Evolutionary conservation across 2,329 filamentous ascomycete genomes (phyloP).

Genomic region (Pyrenophora tritici-repentis): DNA sequence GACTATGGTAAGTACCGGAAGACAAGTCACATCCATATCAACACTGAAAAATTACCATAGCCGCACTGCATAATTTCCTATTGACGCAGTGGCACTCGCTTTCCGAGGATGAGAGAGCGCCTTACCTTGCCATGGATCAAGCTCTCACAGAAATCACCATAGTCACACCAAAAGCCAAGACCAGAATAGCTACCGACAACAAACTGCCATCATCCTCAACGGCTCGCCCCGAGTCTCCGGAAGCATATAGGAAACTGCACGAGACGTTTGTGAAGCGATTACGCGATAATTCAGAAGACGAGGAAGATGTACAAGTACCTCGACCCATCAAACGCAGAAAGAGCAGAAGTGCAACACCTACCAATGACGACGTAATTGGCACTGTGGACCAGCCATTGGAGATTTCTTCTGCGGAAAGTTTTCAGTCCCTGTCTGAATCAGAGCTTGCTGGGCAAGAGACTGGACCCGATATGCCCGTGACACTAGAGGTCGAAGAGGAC

Average conservation of each 20-base stretch:
- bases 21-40: not conserved
- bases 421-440: slow-evolving; percentile 12
- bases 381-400: slow-evolving; percentile 26
- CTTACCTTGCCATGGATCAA: slow-evolving; percentile 21
- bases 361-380: slow-evolving; percentile 1
- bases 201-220: slow-evolving; percentile 30
- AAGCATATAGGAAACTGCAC: slow-evolving; percentile 26
- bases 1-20: slow-evolving; percentile 20
- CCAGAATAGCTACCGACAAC: slow-evolving; percentile 7
- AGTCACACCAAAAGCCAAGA: slow-evolving; percentile 4
- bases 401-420: slow-evolving; percentile 26
- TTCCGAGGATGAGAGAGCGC: slow-evolving; percentile 24
- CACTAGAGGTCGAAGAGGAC: not conserved
- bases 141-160: slow-evolving; percentile 7
- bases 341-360: slow-evolving; percentile 15
- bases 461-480: slow-evolving; percentile 6
- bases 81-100: slow-evolving; percentile 24
- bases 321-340: slow-evolving; percentile 25
- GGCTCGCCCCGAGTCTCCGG: slow-evolving; percentile 30
- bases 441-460: slow-evolving; percentile 6
- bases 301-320: slow-evolving; percentile 1
- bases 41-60: slow-evolving; percentile 13
- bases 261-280: slow-evolving; percentile 29
- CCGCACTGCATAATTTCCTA: slow-evolving; percentile 20
- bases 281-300: slow-evolving; percentile 11